A percentile compares a stretch with the other conserved stretches of the same genome.
These are phyloP conservation scores for Colletotrichum euphorbiae DNA, from an alignment of 2,329 filamentous ascomycete species.

Conservation along the genomic window DNA sequence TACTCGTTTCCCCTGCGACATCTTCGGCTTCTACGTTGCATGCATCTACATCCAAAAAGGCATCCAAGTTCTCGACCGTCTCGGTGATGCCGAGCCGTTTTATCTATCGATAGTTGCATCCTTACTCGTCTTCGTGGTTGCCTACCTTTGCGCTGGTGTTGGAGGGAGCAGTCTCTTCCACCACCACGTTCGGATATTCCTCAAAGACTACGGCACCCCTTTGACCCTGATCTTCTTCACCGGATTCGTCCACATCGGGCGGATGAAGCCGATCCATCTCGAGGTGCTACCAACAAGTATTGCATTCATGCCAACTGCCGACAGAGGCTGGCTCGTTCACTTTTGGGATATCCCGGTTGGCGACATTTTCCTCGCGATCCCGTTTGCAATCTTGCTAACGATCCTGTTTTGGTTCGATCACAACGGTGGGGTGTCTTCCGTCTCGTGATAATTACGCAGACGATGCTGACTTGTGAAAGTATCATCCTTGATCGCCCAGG, in stretches of 20 bases:
- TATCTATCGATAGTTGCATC: conserved; percentile 84
- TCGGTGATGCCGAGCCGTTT: conserved; percentile 75
- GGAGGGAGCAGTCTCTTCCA: conserved; percentile 79
- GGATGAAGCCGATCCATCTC: conserved; percentile 78
- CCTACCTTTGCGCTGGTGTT: conserved; percentile 78
- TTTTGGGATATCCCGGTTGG: conserved; percentile 82
- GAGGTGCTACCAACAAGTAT: conserved; percentile 79
- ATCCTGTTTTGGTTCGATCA: conserved; percentile 93
- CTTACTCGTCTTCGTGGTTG: conserved; percentile 81
- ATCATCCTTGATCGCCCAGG: conserved; percentile 84
- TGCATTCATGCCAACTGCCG: conserved; percentile 81
- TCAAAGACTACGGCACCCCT: conserved; percentile 91
- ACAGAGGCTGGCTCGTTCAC: conserved; percentile 80
- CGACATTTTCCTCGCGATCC: conserved; percentile 86
- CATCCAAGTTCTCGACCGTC: conserved; percentile 83
- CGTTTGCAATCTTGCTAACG: conserved; percentile 85
- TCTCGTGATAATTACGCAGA: background rate
- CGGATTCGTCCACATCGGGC: conserved; percentile 87
- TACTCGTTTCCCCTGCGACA: conserved; percentile 91
- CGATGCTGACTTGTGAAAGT: conserved; percentile 58
- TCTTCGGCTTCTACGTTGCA: conserved; percentile 93
- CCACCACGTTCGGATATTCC: conserved; percentile 80
- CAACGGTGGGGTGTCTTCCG: conserved; percentile 67
- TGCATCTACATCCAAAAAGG: conserved; percentile 94
- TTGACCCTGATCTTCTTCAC: conserved; percentile 89